A percentile compares a stretch with the other conserved stretches of the same genome.
phyloP scores from a whole-genome alignment of 495 filamentous ascomycete species.

The Rhypophila decipiens region DNA sequence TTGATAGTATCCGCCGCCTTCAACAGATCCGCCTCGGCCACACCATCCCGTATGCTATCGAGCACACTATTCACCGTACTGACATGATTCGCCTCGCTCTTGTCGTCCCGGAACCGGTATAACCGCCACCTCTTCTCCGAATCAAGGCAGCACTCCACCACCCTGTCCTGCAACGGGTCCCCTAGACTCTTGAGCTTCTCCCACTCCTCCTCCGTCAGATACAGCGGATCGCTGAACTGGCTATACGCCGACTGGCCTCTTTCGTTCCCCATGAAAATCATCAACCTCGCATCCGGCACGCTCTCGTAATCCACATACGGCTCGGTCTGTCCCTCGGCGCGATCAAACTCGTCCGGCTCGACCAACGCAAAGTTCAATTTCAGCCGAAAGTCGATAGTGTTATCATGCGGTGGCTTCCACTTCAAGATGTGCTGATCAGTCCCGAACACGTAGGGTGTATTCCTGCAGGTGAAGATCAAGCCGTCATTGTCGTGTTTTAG shows the following conservation, averaged over 20 bases:
- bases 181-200: conserved; percentile 63
- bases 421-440: conserved; percentile 92
- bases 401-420: conserved; percentile 92
- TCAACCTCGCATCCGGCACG: conserved; percentile 43
- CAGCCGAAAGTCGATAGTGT: conserved; percentile 86
- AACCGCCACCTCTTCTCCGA: conserved; percentile 68
- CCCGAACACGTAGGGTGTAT: conserved; percentile 75
- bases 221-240: conserved; percentile 54
- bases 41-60: conserved; percentile 74
- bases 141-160: conserved; percentile 86
- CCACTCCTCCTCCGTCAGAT: conserved; percentile 73
- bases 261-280: conserved; percentile 40
- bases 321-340: conserved; percentile 50
- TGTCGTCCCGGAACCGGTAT: conserved; percentile 84
- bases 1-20: conserved; percentile 58
- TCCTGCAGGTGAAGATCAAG: conserved; percentile 90
- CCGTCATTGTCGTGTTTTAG: conserved; percentile 92
- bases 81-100: conserved; percentile 83
- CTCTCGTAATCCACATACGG: conserved; percentile 51
- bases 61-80: conserved; percentile 72
- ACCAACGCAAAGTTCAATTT: conserved; percentile 66
- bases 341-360: conserved; percentile 63
- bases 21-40: conserved; percentile 48
- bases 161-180: conserved; percentile 68
- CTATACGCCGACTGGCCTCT: conserved; percentile 49